phyloP scores from a whole-genome alignment of 257 asterid species.

The Nicotiana attenuata region DNA sequence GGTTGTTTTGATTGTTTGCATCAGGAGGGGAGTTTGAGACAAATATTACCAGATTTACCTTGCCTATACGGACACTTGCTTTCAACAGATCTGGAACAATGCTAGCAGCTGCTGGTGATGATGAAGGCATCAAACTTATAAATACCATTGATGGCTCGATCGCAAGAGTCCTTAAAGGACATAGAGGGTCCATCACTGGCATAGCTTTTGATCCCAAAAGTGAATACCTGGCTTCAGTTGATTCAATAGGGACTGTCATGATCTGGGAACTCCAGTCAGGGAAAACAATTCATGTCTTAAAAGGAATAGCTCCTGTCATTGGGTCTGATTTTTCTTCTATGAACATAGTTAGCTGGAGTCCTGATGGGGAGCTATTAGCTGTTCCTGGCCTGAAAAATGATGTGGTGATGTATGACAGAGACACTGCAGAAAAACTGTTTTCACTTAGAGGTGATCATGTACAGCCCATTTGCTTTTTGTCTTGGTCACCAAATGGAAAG shows the following conservation, averaged over 20 bases:
- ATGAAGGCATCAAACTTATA: slow-evolving; percentile 87
- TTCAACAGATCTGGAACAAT: slow-evolving; percentile 84
- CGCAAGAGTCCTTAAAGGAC: slow-evolving; percentile 91
- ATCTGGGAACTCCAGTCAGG: slow-evolving; percentile 94
- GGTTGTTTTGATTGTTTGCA: not conserved
- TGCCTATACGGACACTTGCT: slow-evolving; percentile 82
- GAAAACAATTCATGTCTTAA: slow-evolving; percentile 62
- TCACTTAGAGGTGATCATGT: slow-evolving; percentile 88
- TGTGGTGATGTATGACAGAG: slow-evolving; percentile 92
- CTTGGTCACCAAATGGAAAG: slow-evolving; percentile 98
- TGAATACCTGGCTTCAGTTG: slow-evolving; percentile 88
- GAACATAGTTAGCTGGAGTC: slow-evolving; percentile 86
- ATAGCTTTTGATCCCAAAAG: slow-evolving; percentile 89
- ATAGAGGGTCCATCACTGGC: slow-evolving; percentile 82
- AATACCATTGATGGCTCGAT: slow-evolving; percentile 90
- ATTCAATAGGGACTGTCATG: slow-evolving; percentile 80
- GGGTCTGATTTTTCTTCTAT: slow-evolving; percentile 44
- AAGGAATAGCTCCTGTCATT: slow-evolving; percentile 73
- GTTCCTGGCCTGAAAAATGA: slow-evolving; percentile 94
- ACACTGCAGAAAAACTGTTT: slow-evolving; percentile 82
- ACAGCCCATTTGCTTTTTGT: slow-evolving; percentile 74
- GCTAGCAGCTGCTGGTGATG: slow-evolving; percentile 98
- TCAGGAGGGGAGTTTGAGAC: slow-evolving; percentile 94
- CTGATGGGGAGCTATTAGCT: slow-evolving; percentile 92
- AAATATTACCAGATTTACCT: slow-evolving; percentile 86